Conservation (phyloP, 768 basidiomycete species). For the Lyophyllum semitale region DNA sequence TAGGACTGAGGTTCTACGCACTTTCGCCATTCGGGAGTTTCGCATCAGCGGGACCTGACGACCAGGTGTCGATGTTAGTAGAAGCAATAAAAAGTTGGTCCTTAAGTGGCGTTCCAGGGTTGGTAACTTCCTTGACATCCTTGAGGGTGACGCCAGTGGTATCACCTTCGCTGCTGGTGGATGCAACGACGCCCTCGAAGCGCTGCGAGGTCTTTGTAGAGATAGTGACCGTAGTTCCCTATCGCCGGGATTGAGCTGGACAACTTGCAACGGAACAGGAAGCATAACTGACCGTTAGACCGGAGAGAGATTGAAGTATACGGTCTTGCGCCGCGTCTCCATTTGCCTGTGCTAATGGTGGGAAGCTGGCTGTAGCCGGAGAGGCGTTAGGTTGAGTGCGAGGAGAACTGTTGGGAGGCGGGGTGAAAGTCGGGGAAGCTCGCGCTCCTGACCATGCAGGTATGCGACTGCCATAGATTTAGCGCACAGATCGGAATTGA, state of each 20-base stretch:
- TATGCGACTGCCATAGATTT: constrained; percentile 37
- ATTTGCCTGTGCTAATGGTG: constrained; percentile 50
- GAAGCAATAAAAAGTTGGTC: constrained; percentile 71
- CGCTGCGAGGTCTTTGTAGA: constrained; percentile 68
- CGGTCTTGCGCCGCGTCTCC: constrained; percentile 60
- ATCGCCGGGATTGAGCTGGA: constrained; percentile 5
- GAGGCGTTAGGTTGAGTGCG: constrained; percentile 36
- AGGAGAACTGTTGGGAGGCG: constrained; percentile 45
- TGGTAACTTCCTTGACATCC: constrained; percentile 74
- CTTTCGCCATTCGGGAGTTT: constrained; percentile 72
- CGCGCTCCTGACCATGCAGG: constrained; percentile 71
- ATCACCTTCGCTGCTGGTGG: constrained; percentile 66
- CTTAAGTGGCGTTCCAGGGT: constrained; percentile 67
- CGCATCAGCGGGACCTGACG: constrained; percentile 73
- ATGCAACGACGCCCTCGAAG: constrained; percentile 71
- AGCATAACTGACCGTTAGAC: constrained; percentile 61
- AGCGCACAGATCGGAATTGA: constrained; percentile 16
- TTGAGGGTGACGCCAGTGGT: constrained; percentile 72
- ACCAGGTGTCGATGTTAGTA: constrained; percentile 72
- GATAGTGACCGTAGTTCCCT: constrained; percentile 81
- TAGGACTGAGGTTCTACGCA: constrained; percentile 37
- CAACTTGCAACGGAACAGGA: background rate
- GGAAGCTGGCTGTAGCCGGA: constrained; percentile 38
- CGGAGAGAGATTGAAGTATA: constrained; percentile 63
- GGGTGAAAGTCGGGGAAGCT: constrained; percentile 72